Evolutionary conservation across 176 grass and related monocot genomes (phyloP).

Genomic region (Bromus sterilis): DNA sequence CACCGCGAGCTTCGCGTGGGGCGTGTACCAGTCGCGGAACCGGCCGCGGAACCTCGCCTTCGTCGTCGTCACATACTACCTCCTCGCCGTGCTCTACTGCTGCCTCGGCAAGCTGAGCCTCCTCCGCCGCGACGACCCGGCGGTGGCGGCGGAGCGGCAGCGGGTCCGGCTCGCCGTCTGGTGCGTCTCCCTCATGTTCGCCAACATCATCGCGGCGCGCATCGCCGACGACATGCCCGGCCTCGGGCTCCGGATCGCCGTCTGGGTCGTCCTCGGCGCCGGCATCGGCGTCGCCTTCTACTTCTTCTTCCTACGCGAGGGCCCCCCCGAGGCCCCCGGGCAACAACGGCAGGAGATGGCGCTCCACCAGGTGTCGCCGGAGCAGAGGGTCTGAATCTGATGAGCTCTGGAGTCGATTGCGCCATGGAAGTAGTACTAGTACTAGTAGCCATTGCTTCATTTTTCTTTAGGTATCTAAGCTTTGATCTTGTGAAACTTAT

Average conservation of each 20-base stretch:
- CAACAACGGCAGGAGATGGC: not conserved
- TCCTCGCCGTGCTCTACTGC: conserved; percentile 6
- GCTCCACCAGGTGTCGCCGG: not conserved
- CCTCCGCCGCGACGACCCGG: not conserved
- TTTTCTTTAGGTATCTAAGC: not conserved
- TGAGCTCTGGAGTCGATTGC: not conserved
- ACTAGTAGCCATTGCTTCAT: not conserved
- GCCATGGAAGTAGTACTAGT: not conserved
- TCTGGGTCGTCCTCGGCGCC: not conserved
- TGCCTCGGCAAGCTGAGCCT: conserved; percentile 2
- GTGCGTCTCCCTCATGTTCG: not conserved
- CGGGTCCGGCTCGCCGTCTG: not conserved
- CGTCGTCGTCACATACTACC: conserved; percentile 3
- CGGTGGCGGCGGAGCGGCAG: not conserved
- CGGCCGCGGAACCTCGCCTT: not conserved
- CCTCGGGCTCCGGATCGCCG: not conserved
- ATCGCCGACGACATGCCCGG: not conserved
- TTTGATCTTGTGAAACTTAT: not conserved
- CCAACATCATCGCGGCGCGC: not conserved
- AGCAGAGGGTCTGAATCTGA: not conserved
- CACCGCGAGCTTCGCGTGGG: conserved; percentile 2
- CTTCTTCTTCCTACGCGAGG: not conserved
- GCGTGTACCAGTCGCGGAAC: conserved; percentile 8
- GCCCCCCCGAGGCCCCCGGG: not conserved
- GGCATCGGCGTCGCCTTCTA: not conserved